Percentiles rank a stretch among this genome's conserved stretches.
phyloP scores from a whole-genome alignment of 768 basidiomycete species.

The Multifurca ochricompacta region DNA sequence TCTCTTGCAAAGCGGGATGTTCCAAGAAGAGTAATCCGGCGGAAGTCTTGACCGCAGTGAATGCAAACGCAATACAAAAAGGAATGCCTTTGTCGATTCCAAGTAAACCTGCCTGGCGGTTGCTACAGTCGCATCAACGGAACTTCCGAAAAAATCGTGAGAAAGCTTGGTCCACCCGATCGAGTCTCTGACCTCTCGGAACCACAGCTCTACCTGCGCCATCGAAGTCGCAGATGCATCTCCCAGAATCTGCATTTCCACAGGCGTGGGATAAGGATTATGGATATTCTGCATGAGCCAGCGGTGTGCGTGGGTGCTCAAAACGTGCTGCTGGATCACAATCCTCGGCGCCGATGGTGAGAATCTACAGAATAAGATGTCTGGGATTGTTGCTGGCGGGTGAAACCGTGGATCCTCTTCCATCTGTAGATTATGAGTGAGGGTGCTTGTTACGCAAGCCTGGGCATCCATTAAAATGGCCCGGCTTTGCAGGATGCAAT shows the following conservation, averaged over 20 bases:
- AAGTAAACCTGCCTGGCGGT: conserved; percentile 27
- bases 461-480: background rate
- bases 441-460: background rate
- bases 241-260: conserved; percentile 4
- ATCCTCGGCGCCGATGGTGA: background rate
- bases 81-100: conserved; percentile 7
- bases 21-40: conserved; percentile 29
- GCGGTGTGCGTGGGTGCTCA: background rate
- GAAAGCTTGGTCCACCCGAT: conserved; percentile 21
- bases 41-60: conserved; percentile 25
- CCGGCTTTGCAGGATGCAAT: background rate
- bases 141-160: conserved; percentile 20
- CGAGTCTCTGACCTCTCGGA: conserved; percentile 18
- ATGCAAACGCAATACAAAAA: conserved; percentile 19
- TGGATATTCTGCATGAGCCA: conserved; percentile 30
- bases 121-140: conserved; percentile 23
- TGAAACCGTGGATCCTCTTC: no score
- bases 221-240: conserved; percentile 1
- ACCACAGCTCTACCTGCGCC: conserved; percentile 17
- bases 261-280: conserved; percentile 42
- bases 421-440: background rate
- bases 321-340: background rate
- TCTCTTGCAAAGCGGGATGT: background rate
- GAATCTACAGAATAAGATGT: background rate
- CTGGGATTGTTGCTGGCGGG: no score